phyloP scores from a whole-genome alignment of 2,329 filamentous ascomycete genomes.

The Apiospora pterosperma region DNA sequence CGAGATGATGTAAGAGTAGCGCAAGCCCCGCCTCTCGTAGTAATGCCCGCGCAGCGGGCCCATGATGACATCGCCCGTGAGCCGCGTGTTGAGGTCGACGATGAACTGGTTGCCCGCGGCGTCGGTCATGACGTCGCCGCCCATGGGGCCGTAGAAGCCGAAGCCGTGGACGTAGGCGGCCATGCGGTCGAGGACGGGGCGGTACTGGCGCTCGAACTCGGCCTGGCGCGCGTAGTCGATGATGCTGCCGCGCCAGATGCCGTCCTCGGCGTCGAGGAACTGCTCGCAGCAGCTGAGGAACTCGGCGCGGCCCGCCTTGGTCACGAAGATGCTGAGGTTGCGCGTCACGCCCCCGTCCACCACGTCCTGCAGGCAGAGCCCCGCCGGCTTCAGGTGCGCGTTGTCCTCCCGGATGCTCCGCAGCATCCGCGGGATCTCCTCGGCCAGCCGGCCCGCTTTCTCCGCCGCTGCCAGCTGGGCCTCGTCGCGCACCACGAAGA shows the following conservation, averaged over 20 bases:
- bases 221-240: slow-evolving; percentile 1
- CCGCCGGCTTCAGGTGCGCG: neutral
- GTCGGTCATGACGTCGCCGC: neutral
- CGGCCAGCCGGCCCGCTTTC: neutral
- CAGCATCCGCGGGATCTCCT: neutral
- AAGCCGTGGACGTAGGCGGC: neutral
- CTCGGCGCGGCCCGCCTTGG: neutral
- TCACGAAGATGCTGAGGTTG: neutral
- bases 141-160: neutral
- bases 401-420: neutral
- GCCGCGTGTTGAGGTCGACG: neutral
- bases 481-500: slow-evolving; percentile 1
- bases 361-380: neutral
- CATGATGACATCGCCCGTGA: neutral
- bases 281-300: slow-evolving; percentile 2
- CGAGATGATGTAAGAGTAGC: neutral
- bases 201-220: neutral
- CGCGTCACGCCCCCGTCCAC: neutral
- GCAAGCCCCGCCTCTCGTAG: neutral
- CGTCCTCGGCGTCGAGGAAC: neutral
- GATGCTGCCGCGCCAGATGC: neutral
- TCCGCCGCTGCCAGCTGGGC: neutral
- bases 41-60: too few species aligned
- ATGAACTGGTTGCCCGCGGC: neutral
- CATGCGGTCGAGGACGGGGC: neutral